Evolutionary conservation across 306 rosid species (phyloP), one percentile per base, ranked within the genome.

Genomic region (Erythrophleum fordii): DNA sequence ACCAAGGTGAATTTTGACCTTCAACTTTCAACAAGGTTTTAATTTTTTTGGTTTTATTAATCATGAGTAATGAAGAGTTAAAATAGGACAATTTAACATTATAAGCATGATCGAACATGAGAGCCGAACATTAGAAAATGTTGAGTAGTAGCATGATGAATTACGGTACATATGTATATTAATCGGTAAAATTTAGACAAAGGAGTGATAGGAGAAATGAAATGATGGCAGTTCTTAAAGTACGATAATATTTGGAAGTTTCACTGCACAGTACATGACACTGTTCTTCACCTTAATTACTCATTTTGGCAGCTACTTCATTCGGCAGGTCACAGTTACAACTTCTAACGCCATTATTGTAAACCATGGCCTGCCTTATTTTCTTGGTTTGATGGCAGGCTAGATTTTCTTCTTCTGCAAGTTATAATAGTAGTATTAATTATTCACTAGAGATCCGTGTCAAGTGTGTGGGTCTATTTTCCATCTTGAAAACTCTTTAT

Each of bases 251-350:
- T 8, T 25, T 3, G 59, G n/a, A 52, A 18, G 25, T 52, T 20
- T 52, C 59, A 26, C 26, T n/a, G 59, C 25, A n/a, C 59, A 2
- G 59, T n/a, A 20, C 9, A 51, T 51, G 41, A 5, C 66, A 72
- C 69, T 69, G 55, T 13, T 41, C 18, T 69, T 73, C 52, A 80
- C 78, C 68, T 6, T 52, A 67, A 35, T 53, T 73, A 55, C 66
- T 67, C 91, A 71, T 72, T 83, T 80, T 80, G 83, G 87, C 85
- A 95, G 98, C 92, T 79, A 93, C 98, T 26, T 93, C 93, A 16
- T 90, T 93, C 88, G 73, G 82, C 83, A 87, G 87, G 88, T 93
- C 98, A 29, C 93, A 79, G 62, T 74, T 88, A 76, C 94, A 81
- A 75, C 85, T 82, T 26, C 64, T 93, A 45, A 62, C 83, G 65